A percentile compares a stretch with the other conserved stretches of the same genome.
phyloP scores from a whole-genome alignment of 225 moss, liverwort and hornwort species.

The Climacium dendroides region DNA sequence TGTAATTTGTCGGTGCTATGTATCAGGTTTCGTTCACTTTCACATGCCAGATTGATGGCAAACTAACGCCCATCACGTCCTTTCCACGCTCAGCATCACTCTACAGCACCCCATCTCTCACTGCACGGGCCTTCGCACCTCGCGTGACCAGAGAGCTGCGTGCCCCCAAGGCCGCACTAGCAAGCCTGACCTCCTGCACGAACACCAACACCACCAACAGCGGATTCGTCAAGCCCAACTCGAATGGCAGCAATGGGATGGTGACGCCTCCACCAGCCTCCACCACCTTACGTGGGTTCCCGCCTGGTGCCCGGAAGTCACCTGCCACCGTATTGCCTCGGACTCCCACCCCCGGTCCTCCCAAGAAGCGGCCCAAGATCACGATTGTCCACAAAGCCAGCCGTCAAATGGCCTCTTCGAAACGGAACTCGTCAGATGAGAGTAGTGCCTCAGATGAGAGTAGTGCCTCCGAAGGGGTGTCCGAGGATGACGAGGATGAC shows the following conservation, averaged over 20 bases:
- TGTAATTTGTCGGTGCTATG: background rate
- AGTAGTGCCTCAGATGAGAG: slow-evolving; percentile 26
- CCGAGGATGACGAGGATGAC: slow-evolving; percentile 11
- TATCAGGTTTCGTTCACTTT: slow-evolving; percentile 80
- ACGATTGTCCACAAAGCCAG: slow-evolving; percentile 24
- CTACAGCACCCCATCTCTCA: slow-evolving; percentile 12
- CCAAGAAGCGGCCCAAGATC: slow-evolving; percentile 35
- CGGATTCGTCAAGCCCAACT: slow-evolving; percentile 10
- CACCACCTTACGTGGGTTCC: slow-evolving; percentile 16
- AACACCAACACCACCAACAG: background rate
- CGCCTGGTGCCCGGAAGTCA: slow-evolving; percentile 22
- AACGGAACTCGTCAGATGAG: slow-evolving; percentile 17
- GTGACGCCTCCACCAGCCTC: slow-evolving; percentile 18
- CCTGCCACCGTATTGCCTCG: slow-evolving; percentile 18
- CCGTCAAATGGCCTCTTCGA: background rate
- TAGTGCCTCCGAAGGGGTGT: slow-evolving; percentile 23
- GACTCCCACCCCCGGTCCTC: slow-evolving; percentile 5
- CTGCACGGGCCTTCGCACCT: background rate
- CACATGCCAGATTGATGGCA: slow-evolving; percentile 92
- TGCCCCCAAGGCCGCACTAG: background rate
- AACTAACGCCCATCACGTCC: slow-evolving; percentile 72
- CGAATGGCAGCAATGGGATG: background rate
- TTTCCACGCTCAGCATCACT: slow-evolving; percentile 23
- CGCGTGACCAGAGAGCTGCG: slow-evolving; percentile 22
- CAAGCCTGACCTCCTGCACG: background rate